A percentile compares a stretch with the other conserved stretches of the same genome.
phyloP scores from a whole-genome alignment of 1,139 yeast species.

The Candida glucosophila region DNA sequence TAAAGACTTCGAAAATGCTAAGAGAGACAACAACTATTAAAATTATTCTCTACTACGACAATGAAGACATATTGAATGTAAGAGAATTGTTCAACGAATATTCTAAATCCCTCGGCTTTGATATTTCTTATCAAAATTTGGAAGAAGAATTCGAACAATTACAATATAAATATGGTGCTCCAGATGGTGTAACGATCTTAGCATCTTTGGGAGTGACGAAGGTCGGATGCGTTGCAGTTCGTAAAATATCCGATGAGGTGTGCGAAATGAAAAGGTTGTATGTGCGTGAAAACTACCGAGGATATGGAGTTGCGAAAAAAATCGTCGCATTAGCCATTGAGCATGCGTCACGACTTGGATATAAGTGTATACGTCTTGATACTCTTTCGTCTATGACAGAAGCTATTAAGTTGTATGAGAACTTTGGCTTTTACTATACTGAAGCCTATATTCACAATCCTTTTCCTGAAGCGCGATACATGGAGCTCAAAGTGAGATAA shows the following conservation, averaged over 20 bases:
- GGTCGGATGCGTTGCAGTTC: constrained; percentile 1
- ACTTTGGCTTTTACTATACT: neutral
- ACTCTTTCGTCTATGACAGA: neutral
- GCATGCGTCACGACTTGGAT: neutral
- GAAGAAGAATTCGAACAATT: neutral
- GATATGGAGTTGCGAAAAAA: neutral
- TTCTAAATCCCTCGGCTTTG: neutral
- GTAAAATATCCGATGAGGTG: neutral
- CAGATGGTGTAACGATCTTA: neutral
- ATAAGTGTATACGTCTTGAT: constrained; percentile 1
- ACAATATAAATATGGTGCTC: neutral
- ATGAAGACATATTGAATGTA: neutral
- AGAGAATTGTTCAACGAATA: neutral
- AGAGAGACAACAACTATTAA: no score
- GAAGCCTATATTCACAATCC: constrained; percentile 1
- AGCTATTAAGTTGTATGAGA: constrained; percentile 1
- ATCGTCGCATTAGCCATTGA: neutral
- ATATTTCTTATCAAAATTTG: neutral
- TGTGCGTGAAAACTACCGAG: neutral
- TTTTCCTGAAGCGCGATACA: neutral
- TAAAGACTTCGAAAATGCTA: no score
- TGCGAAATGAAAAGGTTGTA: constrained; percentile 1
- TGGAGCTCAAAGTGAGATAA: no score
- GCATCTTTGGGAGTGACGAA: neutral
- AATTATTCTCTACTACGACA: no score